Conservation (phyloP, 768 basidiomycete species). For the Tulasnella calospora region DNA sequence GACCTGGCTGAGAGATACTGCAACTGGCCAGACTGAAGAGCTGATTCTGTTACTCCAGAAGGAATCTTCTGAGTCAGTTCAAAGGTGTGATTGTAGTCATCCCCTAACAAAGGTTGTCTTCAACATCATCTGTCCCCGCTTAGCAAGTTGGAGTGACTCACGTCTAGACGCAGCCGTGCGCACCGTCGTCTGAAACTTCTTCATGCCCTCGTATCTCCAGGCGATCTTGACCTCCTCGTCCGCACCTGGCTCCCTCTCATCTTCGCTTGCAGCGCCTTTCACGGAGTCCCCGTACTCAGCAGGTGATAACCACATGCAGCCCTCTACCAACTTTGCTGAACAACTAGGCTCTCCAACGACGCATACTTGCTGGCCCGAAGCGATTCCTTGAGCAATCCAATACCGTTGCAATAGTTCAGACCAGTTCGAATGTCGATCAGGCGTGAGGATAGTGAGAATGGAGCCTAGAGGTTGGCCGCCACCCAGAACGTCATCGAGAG, state of each 20-base stretch:
- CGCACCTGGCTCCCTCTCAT: constrained; percentile 36
- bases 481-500: constrained; percentile 91
- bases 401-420: constrained; percentile 53
- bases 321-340: constrained; percentile 52
- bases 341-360: constrained; percentile 55
- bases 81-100: constrained; percentile 63
- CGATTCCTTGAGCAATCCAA: constrained; percentile 82
- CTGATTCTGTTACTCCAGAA: constrained; percentile 45
- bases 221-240: constrained; percentile 84
- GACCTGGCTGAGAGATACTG: constrained; percentile 31
- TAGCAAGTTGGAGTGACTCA: constrained; percentile 38
- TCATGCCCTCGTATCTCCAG: constrained; percentile 95
- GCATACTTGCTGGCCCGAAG: constrained; percentile 60
- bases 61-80: constrained; percentile 68
- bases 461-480: constrained; percentile 68
- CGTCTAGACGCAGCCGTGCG: constrained; percentile 33
- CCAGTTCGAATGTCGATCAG: constrained; percentile 42
- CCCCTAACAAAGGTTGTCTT: constrained; percentile 33
- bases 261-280: constrained; percentile 36
- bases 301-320: constrained; percentile 71
- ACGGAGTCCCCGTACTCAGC: constrained; percentile 39
- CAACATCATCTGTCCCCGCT: constrained; percentile 27
- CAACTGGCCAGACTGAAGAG: constrained; percentile 42
- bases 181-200: constrained; percentile 84
- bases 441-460: constrained; percentile 36